Percentiles rank a stretch among this genome's conserved stretches.
These are phyloP conservation scores for Actinidia arguta DNA, from an alignment of 179 eudicot genomes.

Conservation along the genomic window DNA sequence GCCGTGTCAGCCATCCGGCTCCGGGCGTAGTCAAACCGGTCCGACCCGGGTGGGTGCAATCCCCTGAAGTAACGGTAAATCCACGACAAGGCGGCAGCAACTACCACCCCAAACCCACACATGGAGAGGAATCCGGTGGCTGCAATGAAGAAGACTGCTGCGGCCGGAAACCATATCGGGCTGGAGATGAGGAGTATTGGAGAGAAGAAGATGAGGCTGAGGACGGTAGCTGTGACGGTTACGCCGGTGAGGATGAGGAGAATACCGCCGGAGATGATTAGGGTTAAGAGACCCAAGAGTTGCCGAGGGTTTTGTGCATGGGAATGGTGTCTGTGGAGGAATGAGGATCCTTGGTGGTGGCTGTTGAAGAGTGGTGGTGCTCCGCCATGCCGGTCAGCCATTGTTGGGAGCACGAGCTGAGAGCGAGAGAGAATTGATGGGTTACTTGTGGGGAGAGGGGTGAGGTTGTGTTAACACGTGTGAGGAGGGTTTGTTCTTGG, in stretches of 20 bases:
- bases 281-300: constrained; percentile 64
- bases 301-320: constrained; percentile 65
- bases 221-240: constrained; percentile 54
- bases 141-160: constrained; percentile 38
- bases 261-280: constrained; percentile 51
- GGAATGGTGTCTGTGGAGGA: constrained; percentile 55
- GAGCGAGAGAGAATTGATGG: constrained; percentile 14
- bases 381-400: constrained; percentile 46
- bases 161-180: constrained; percentile 84
- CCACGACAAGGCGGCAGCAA: constrained; percentile 57
- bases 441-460: no score
- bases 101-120: constrained; percentile 45
- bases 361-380: constrained; percentile 24
- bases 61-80: constrained; percentile 75
- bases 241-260: constrained; percentile 72
- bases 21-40: constrained; percentile 81
- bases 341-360: constrained; percentile 17
- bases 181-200: constrained; percentile 67
- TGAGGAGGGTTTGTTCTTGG: no score
- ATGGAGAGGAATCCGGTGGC: constrained; percentile 45
- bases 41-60: constrained; percentile 83
- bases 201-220: constrained; percentile 59
- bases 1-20: constrained; percentile 75
- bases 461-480: no score
- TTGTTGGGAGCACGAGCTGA: constrained; percentile 12